Conservation (phyloP, 1,284 basidiomycete species). For the Sutorius eximius region DNA sequence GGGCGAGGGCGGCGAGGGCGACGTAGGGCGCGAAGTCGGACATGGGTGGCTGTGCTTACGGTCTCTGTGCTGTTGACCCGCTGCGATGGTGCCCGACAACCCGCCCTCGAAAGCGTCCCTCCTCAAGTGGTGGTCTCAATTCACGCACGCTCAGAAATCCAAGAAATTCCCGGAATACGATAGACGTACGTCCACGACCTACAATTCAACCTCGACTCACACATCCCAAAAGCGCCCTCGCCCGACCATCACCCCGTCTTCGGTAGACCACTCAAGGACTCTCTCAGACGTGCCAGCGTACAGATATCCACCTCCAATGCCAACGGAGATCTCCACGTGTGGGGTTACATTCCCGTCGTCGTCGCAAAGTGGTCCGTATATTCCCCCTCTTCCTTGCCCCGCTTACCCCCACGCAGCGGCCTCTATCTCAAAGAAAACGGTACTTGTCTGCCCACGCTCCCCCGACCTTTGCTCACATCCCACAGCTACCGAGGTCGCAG, state of each 20-base stretch:
- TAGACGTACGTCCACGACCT: constrained; percentile 34
- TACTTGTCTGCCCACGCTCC: constrained; percentile 32
- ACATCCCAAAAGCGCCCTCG: constrained; percentile 20
- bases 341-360: constrained; percentile 94
- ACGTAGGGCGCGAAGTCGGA: neutral
- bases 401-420: constrained; percentile 51
- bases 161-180: constrained; percentile 51
- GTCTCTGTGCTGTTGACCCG: too few relatives aligned
- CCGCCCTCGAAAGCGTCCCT: constrained; percentile 60
- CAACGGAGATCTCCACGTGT: constrained; percentile 81
- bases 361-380: constrained; percentile 89
- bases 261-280: constrained; percentile 81
- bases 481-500: constrained; percentile 89
- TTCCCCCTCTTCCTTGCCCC: constrained; percentile 4
- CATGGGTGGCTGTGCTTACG: constrained; percentile 16
- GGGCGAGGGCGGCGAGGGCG: constrained; percentile 8
- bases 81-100: constrained; percentile 25
- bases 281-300: constrained; percentile 84
- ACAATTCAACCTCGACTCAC: constrained; percentile 4
- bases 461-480: constrained; percentile 2
- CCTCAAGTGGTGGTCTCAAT: constrained; percentile 83
- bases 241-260: constrained; percentile 66
- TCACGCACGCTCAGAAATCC: constrained; percentile 59
- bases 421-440: constrained; percentile 90
- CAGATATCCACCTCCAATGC: constrained; percentile 92